Evolutionary conservation across 495 filamentous ascomycete genomes (phyloP).

Genomic region (Chaetomium cochliodes): DNA sequence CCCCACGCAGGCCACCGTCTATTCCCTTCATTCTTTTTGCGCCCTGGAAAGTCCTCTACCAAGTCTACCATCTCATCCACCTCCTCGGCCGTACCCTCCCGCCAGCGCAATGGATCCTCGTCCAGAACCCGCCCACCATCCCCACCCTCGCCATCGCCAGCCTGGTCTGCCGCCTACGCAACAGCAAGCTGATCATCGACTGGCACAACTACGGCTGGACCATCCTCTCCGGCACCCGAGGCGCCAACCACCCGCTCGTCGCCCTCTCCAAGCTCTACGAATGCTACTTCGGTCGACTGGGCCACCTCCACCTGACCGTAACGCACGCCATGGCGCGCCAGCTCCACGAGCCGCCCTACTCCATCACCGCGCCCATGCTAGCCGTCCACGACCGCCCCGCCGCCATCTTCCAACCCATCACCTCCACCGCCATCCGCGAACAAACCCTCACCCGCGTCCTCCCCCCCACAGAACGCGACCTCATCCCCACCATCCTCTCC

Average conservation of each 20-base stretch:
- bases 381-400: slow-evolving; percentile 87
- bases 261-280: slow-evolving; percentile 75
- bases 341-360: slow-evolving; percentile 60
- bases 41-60: slow-evolving; percentile 84
- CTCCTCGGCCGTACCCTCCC: slow-evolving; percentile 71
- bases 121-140: slow-evolving; percentile 95
- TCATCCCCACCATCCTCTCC: slow-evolving; percentile 54
- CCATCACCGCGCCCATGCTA: slow-evolving; percentile 60
- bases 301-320: slow-evolving; percentile 77
- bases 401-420: slow-evolving; percentile 71
- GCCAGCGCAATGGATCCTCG: slow-evolving; percentile 75
- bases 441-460: slow-evolving; percentile 61
- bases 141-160: slow-evolving; percentile 77
- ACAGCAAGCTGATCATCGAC: slow-evolving; percentile 82
- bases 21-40: slow-evolving; percentile 68
- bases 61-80: slow-evolving; percentile 65
- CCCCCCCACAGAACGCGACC: slow-evolving; percentile 44
- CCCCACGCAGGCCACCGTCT: slow-evolving; percentile 20
- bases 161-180: slow-evolving; percentile 70
- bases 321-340: slow-evolving; percentile 81
- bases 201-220: slow-evolving; percentile 99
- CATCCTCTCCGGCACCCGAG: slow-evolving; percentile 72
- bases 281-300: slow-evolving; percentile 61
- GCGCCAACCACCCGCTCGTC: slow-evolving; percentile 73
- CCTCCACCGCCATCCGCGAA: slow-evolving; percentile 44